Base-by-base conservation (phyloP, 2,329 filamentous ascomycete genomes). In the Fusarium anguioides region DNA sequence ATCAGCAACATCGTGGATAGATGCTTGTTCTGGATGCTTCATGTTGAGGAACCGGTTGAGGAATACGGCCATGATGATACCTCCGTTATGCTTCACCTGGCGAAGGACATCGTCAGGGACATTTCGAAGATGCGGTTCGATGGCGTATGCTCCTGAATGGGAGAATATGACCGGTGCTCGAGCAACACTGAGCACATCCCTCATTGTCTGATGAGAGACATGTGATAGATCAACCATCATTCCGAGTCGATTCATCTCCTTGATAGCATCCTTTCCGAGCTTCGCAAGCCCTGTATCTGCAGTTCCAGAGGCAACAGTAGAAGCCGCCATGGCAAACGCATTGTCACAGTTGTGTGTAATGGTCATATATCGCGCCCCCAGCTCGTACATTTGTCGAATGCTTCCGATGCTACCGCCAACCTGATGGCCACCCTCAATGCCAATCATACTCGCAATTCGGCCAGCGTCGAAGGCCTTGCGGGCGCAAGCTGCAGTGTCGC, bases 51-150 rank as follows among this genome's bases (percentile, higher is more conserved):
- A 77, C 11, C 76, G 73, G n/a, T 76, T 76, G 20, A 79, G 71
- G 40, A 81, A 81, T 0, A 75, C 75, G 1, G 77, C 73, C 80
- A 81, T 82, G 11, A 81, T 70, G 8, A 82, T 73, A 0, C 80
- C 80, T 2, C 75, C 70, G 21, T 81, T 82, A 3, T 70, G 58
- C 26, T 74, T 75, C 1, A 82, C 64, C 4, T 62, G 57, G 9
- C 72, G 64, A 4, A 82, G 66, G 4, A 82, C 75, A 47, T 79
- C 78, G 47, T 82, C 80, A 3, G 80, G 79, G 1, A 80, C 80
- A 41, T 82, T 80, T 5, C 81, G 75, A 7, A 75, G 68, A 60
- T 80, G 76, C 9, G 72, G 49, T 29, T 68, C 66, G 24, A 75
- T 21, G 20, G 67, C 46, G 51, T 73, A 73, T 11, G 72, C 72